These are phyloP conservation scores for Xylaria sp. DNA, from an alignment of 2,329 filamentous ascomycete genomes.

Conservation along the genomic window DNA sequence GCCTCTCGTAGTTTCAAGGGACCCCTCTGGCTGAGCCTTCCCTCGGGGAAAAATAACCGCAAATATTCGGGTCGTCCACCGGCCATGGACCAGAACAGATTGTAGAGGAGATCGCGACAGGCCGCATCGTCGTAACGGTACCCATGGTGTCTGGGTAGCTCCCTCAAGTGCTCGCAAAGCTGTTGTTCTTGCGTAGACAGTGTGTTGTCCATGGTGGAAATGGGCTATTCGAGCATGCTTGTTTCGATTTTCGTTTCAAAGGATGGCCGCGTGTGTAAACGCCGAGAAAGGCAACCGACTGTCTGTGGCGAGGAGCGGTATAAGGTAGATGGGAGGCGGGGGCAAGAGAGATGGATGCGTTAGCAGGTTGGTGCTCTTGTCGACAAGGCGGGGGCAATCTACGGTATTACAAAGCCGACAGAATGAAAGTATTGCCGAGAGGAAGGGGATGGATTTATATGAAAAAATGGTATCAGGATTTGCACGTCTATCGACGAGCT, in stretches of 20 bases:
- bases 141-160: constrained; percentile 73
- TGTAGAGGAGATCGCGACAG: constrained; percentile 72
- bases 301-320: constrained; percentile 11
- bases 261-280: not conserved
- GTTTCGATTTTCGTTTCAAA: constrained; percentile 28
- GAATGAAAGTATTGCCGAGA: not conserved
- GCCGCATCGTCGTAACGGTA: constrained; percentile 79
- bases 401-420: not conserved
- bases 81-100: constrained; percentile 87
- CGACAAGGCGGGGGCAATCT: constrained; percentile 1
- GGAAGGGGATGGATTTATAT: not conserved
- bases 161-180: constrained; percentile 82
- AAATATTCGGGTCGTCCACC: constrained; percentile 77
- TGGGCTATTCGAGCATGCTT: constrained; percentile 32
- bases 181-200: constrained; percentile 76
- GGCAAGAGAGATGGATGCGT: not conserved
- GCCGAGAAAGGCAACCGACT: not conserved
- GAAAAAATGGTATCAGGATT: not conserved
- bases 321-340: not conserved
- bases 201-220: constrained; percentile 54
- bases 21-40: constrained; percentile 63
- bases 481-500: not conserved
- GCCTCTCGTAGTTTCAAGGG: constrained; percentile 81
- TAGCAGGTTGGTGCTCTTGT: constrained; percentile 8
- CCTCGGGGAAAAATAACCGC: constrained; percentile 80